Base-by-base conservation (phyloP, 2,329 filamentous ascomycete genomes). In the Lizonia empirigonia region DNA sequence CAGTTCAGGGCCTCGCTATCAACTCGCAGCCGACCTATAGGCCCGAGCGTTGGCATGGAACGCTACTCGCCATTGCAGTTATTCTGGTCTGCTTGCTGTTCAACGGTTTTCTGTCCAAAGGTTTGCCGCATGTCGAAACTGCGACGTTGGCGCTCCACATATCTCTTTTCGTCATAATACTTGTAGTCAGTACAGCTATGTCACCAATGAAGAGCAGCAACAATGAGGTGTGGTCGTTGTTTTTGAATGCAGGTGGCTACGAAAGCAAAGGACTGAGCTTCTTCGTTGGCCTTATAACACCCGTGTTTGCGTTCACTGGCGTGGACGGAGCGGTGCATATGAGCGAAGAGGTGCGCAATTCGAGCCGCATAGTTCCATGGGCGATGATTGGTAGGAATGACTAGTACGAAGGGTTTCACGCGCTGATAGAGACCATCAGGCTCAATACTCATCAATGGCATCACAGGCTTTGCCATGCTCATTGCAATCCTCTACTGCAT, bases 151-250 rank as follows among this genome's bases (percentile, higher is more conserved):
- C 13, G 4, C 22, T 47, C 4, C 35, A 82, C 54, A 72, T 74
- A 2, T 47, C 75, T 7, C 64, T 79, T 22, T 63, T 80, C 5
- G 61, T 78, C 15, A 47, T 81, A 2, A 64, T 80, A 23, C 50
- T 76, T 12, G 79, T 78, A 2, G 76, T 80, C 52, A 76, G 80
- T 45, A 77, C 72, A 3, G 74, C 80, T 39, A 60, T 81, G 16
- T 56, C 72, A 72, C 1, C 71, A 72, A 1, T 69, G 68, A 19
- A 66, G 63, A 10, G 58, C 63, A 9, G 58, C 72, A 20, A 40
- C 1, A 27, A 29, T 2, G 68, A 72, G 1, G 76, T 78, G 0
- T 78, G 80, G 48, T 70, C 72, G 2, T 53, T 71, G 0, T 80
- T 80, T 53, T 57, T 67, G 15, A 78, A 81, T 46, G 42, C 60